Base-by-base conservation (phyloP, 805 yeast species). In the Starmerella bombicola region DNA sequence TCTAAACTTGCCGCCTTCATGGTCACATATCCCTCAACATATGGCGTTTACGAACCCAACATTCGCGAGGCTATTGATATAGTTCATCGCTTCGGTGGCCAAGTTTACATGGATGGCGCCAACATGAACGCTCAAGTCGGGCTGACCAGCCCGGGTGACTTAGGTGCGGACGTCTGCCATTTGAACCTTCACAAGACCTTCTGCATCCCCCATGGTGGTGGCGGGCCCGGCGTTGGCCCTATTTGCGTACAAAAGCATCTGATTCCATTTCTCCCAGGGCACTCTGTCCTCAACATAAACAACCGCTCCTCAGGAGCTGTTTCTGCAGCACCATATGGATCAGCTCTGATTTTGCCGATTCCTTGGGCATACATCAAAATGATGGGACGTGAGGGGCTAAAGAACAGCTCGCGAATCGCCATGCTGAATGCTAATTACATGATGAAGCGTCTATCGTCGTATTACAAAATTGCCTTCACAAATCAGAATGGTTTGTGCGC, bases 61-160 rank as follows among this genome's bases (percentile, higher is more conserved):
- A 81, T 91, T 43, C 77, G 73, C 58, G 68, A 70, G 38, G 95
- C 95, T 20, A 80, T 86, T 53, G 80, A 81, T n/a, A 68, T 77
- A 43, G 82, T 88, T 28, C 98, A 91, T 60, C 53, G 63, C 16
- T 61, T 78, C 54, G 97, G 98, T 42, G 98, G 96, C 20, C 94
- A 86, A 62, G 97, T 91, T 17, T 91, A 91, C 64, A 68, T 88
- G 65, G 98, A 91, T 63, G 98, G 98, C 60, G 98, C 98, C 42
- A 91, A 91, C 65, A 91, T 91, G 98, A 91, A 91, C 60, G 98
- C 98, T 0, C 98, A 91, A 65, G 94, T 91, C 36, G 98, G 98
- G 12, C 69, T 91, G 45, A 88, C 97, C 0, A 81, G 94, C 5
- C 97, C 98, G 8, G 98, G 97, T 43, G 96, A 85, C 57, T 67